These are phyloP conservation scores for Cystoderma amianthinum DNA, from an alignment of 768 basidiomycete species.

Conservation along the genomic window DNA sequence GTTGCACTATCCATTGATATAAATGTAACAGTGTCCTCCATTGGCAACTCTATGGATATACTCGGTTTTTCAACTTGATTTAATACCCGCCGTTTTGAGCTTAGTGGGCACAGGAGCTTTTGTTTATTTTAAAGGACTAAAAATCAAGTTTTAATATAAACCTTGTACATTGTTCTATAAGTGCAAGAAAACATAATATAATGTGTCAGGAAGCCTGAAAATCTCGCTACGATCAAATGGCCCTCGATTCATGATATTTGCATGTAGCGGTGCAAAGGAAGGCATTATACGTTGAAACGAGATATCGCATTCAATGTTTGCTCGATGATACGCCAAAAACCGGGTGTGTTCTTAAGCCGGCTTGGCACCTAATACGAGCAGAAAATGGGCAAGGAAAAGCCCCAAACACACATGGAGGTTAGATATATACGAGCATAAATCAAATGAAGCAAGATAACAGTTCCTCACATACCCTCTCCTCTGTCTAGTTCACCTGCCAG, in stretches of 20 bases:
- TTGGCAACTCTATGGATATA: slow-evolving; percentile 78
- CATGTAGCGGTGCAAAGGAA: too few species aligned
- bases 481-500: slow-evolving; percentile 59
- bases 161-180: too few species aligned
- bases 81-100: slow-evolving; percentile 53
- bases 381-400: slow-evolving; percentile 2
- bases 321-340: slow-evolving; percentile 71
- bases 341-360: slow-evolving; percentile 53
- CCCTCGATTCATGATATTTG: not conserved
- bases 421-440: too few species aligned
- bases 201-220: not conserved
- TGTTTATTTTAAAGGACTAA: slow-evolving; percentile 58
- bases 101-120: slow-evolving; percentile 47
- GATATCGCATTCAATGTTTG: slow-evolving; percentile 45
- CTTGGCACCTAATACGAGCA: slow-evolving; percentile 78
- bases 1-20: not conserved
- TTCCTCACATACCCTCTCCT: slow-evolving; percentile 36
- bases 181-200: not conserved
- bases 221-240: not conserved
- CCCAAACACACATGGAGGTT: too few species aligned
- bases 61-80: slow-evolving; percentile 60
- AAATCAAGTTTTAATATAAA: slow-evolving; percentile 25
- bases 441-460: not conserved
- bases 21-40: slow-evolving; percentile 54
- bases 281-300: too few species aligned